These are phyloP conservation scores for Elaeis oleifera DNA, from an alignment of 202 grass and related monocot species.

Conservation along the genomic window DNA sequence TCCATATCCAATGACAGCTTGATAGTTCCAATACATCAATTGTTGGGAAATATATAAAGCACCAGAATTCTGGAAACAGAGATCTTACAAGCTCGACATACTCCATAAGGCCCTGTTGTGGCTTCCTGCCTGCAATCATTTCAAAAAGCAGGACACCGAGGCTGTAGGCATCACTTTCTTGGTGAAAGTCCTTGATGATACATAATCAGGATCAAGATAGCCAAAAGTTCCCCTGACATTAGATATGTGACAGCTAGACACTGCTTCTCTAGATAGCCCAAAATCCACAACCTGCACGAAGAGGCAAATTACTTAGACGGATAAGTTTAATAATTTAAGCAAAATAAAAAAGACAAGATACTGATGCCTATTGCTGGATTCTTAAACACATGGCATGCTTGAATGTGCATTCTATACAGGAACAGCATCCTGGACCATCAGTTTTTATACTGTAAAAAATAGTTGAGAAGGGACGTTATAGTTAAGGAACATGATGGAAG, in stretches of 20 bases:
- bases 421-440: no score
- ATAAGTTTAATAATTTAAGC: background rate
- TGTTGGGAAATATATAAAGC: no score
- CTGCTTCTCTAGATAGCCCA: slow-evolving; percentile 84
- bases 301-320: slow-evolving; percentile 9
- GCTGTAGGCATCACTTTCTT: slow-evolving; percentile 96
- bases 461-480: no score
- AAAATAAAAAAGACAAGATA: no score
- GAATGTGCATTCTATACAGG: no score
- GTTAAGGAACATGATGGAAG: no score
- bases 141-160: slow-evolving; percentile 79
- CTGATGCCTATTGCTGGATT: no score
- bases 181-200: slow-evolving; percentile 70
- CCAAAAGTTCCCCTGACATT: slow-evolving; percentile 83
- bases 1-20: no score
- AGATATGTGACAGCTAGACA: slow-evolving; percentile 46
- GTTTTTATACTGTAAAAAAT: no score
- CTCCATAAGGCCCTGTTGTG: slow-evolving; percentile 93
- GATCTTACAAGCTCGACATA: slow-evolving; percentile 88
- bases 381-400: no score
- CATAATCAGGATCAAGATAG: slow-evolving; percentile 86
- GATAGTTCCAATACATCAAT: no score
- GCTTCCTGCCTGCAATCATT: slow-evolving; percentile 72
- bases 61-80: background rate
- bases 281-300: slow-evolving; percentile 70